Evolutionary conservation across 495 filamentous ascomycete genomes (phyloP), one percentile per base, ranked within the genome.

Genomic region (Penicillium angulare): DNA sequence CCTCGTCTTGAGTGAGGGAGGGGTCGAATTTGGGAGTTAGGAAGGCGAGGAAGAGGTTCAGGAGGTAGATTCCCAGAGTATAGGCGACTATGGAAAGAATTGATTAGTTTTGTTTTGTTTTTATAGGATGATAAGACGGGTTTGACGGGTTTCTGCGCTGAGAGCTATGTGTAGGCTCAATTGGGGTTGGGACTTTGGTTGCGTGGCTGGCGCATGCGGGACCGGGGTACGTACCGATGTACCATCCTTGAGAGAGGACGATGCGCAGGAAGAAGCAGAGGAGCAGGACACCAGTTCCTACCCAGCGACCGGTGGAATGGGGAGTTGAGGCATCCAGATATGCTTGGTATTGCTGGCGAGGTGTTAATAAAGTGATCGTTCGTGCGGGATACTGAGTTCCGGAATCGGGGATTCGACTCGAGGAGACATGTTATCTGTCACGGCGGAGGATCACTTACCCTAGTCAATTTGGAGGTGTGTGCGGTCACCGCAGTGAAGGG

Each of bases 11-110:
- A 52, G 95, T 92, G 61, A 95, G 89, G 29, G 90, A 96, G 23
- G 95, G 93, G 75, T 98, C 93, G 80, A 98, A 97, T 79, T 98
- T 98, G 52, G 93, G 93, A 60, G 91, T 88, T 15, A 98, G 80
- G 80, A 98, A 98, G 54, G 95, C 95, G 67, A 98, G 90, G 84
- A 98, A 98, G 47, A 97, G 85, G 76, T 98, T 98, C 47, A 98
- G 86, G 38, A 98, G 90, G 78, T 97, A 98, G 79, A 98, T 98
- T 52, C 93, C 93, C 47, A 98, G 85, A 21, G 93, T 92, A 74
- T 98, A 98, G 57, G 90, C 90, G 55, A 98, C 93, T 97, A 42
- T 16, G 13, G 44, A 13, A 20, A 10, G 47, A 1, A 22, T 1
- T 7, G 0, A 22, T 59, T 52, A 49, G 50, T 17, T 39, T 40